A percentile compares a stretch with the other conserved stretches of the same genome.
Conservation (phyloP, 306 rosid species). For the Prinsepia uniflora region DNA sequence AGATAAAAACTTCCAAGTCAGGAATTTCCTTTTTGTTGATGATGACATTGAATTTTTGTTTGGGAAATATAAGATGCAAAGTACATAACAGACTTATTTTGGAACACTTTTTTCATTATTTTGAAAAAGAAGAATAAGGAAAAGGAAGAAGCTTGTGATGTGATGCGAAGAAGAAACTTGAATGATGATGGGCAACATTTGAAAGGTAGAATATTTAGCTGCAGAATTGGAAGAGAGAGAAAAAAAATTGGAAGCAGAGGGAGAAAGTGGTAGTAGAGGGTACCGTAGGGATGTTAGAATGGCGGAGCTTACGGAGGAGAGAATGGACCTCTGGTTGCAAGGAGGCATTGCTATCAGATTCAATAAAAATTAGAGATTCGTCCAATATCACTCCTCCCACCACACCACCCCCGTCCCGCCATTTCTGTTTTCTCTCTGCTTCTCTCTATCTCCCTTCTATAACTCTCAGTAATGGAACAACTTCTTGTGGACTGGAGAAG, state of each 20-base stretch:
- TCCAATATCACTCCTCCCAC: slow-evolving; percentile 59
- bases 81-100: background rate
- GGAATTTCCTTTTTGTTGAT: background rate
- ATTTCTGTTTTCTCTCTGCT: background rate
- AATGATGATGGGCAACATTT: background rate
- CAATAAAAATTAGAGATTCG: slow-evolving; percentile 44
- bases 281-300: slow-evolving; percentile 44
- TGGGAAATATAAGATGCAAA: background rate
- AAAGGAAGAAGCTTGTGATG: background rate
- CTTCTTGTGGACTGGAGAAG: background rate
- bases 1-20: background rate
- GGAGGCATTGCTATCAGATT: background rate
- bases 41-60: background rate
- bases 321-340: slow-evolving; percentile 40
- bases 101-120: background rate
- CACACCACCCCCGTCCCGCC: slow-evolving; percentile 20
- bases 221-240: background rate
- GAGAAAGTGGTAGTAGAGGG: background rate
- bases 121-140: no score
- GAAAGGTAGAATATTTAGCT: background rate
- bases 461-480: background rate
- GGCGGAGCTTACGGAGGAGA: slow-evolving; percentile 53
- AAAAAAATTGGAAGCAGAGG: background rate
- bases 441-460: background rate
- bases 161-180: background rate